Evolutionary conservation across 2,329 filamentous ascomycete genomes (phyloP).

Genomic region (Amylocarpus encephaloides): DNA sequence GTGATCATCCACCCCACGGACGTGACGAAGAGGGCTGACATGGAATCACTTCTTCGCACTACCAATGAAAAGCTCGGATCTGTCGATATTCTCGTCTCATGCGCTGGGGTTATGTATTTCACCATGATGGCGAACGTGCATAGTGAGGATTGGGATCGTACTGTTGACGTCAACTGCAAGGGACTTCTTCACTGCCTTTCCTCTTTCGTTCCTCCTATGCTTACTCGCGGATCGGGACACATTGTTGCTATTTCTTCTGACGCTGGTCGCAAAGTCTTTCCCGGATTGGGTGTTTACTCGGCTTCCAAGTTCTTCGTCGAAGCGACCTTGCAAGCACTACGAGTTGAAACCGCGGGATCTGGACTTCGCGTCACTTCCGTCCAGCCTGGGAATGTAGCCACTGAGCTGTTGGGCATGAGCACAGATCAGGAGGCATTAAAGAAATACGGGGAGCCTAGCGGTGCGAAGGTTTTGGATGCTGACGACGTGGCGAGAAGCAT

Average conservation of each 20-base stretch:
- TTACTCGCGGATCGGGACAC: slow-evolving; percentile 62
- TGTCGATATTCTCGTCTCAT: slow-evolving; percentile 72
- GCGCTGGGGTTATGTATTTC: slow-evolving; percentile 83
- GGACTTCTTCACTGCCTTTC: slow-evolving; percentile 69
- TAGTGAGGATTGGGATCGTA: slow-evolving; percentile 71
- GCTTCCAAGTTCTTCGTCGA: slow-evolving; percentile 83
- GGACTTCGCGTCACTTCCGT: slow-evolving; percentile 68
- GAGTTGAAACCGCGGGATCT: slow-evolving; percentile 68
- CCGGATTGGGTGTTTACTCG: slow-evolving; percentile 74
- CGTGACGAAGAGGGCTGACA: slow-evolving; percentile 60
- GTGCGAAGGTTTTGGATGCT: slow-evolving; percentile 67
- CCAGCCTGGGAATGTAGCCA: slow-evolving; percentile 72
- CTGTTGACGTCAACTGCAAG: slow-evolving; percentile 83
- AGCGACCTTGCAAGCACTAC: slow-evolving; percentile 67
- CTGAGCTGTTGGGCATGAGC: slow-evolving; percentile 67
- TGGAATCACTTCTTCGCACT: slow-evolving; percentile 57
- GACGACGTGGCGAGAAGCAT: slow-evolving; percentile 68
- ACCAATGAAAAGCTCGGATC: slow-evolving; percentile 59
- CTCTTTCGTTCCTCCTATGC: slow-evolving; percentile 64
- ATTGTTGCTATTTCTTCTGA: slow-evolving; percentile 79
- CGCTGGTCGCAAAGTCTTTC: slow-evolving; percentile 75
- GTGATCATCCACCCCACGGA: slow-evolving; percentile 66
- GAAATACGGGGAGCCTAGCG: slow-evolving; percentile 70
- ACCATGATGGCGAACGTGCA: slow-evolving; percentile 77
- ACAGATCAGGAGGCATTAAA: slow-evolving; percentile 71